Evolutionary conservation across 116 monocot species (phyloP), one percentile per base, ranked within the genome.

Genomic region (Dioscorea cayenensis): DNA sequence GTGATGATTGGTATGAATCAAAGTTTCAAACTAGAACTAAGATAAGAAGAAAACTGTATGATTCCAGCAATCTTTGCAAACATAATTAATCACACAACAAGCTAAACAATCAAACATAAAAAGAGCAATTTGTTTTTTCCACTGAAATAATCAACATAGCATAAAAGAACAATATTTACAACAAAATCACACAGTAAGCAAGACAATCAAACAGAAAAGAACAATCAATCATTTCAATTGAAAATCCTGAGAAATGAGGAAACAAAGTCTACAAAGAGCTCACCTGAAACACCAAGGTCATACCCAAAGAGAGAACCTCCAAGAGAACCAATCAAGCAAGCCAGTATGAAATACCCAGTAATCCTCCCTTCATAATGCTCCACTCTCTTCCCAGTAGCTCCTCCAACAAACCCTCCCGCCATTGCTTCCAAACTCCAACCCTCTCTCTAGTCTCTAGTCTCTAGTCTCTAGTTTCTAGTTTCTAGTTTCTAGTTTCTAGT

Each of bases 301-400:
- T 89, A 89, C 21, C 89, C 85, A 67, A 85, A 89, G 66, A 85
- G 82, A 14, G 89, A 89, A 1, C 89, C 85, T 28, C 89, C 88
- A 63, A 88, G 79, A 66, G 88, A 84, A 27, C 84, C 88, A 21
- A 88, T 82, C 32, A 82, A 22, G 59, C 79, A 79, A 3, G 88
- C 88, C 71, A 88, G 49, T 8, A 88, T 73, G 71, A 88, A 88
- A 49, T 79, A 88, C 28, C 71, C 23, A 4, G 88, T 88, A 68
- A 84, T 66, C 68, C 82, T 84, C 23, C 88, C 88, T 68, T 84
- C 84, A 38, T 88, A 88, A 4, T 35, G 51, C 50, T 77, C 82
- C 28, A 84, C 88, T 76, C 88, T 77, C 50, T 74, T 81, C 2
- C 79, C 81, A 0, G 6, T 38, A 19, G 20, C 75, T 20, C 75